Percentiles rank a stretch among this genome's conserved stretches.
Evolutionary conservation across 768 basidiomycete species (phyloP).

Genomic region (Tubosaeta sp.): DNA sequence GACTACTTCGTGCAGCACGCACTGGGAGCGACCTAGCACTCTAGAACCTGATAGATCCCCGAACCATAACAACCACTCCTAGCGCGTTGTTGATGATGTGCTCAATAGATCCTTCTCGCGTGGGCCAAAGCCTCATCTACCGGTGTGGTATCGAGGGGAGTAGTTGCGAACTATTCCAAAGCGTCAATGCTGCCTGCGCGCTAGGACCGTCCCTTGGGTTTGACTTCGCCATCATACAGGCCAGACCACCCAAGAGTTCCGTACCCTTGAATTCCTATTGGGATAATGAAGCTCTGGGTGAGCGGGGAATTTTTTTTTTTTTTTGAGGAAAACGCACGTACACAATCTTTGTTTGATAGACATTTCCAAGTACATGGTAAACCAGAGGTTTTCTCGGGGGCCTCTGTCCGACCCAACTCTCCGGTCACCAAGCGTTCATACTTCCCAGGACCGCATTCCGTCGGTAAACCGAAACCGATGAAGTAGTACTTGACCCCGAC

Average conservation of each 20-base stretch:
- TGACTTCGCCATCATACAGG: slow-evolving; percentile 1
- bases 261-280: slow-evolving; percentile 5
- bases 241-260: not conserved
- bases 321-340: slow-evolving; percentile 10
- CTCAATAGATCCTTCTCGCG: slow-evolving; percentile 5
- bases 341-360: slow-evolving; percentile 13
- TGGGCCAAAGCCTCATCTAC: slow-evolving; percentile 8
- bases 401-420: slow-evolving; percentile 9
- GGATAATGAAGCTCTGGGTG: not conserved
- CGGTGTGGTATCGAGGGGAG: slow-evolving; percentile 1
- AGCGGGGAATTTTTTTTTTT: no score
- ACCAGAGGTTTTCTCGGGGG: slow-evolving; percentile 20
- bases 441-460: slow-evolving; percentile 16
- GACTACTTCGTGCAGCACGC: no score
- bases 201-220: slow-evolving; percentile 5
- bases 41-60: not conserved
- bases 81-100: slow-evolving; percentile 13
- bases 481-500: slow-evolving; percentile 30
- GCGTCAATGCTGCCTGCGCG: not conserved
- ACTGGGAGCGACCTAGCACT: no score
- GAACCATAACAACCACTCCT: slow-evolving; percentile 9
- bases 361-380: slow-evolving; percentile 20
- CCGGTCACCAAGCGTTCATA: not conserved
- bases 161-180: slow-evolving; percentile 7
- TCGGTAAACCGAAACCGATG: slow-evolving; percentile 36